phyloP scores from a whole-genome alignment of 2,329 filamentous ascomycete species.

The Curvularia verruculosa region DNA sequence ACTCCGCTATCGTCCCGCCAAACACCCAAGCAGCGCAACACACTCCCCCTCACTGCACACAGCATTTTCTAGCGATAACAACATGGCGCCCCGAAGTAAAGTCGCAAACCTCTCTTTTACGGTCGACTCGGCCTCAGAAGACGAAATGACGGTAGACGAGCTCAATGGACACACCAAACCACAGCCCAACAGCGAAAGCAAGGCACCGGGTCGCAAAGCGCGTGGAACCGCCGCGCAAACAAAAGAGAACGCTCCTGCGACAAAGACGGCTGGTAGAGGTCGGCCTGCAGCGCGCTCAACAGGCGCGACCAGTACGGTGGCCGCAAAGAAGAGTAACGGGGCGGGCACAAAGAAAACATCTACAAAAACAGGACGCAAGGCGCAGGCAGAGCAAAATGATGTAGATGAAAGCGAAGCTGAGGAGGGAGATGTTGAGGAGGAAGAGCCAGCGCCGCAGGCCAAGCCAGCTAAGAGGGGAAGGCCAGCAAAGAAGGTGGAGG shows the following conservation, averaged over 20 bases:
- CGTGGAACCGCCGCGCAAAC: slow-evolving; percentile 41
- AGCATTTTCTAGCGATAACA: slow-evolving; percentile 1
- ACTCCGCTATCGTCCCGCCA: slow-evolving; percentile 13
- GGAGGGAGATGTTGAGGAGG: slow-evolving; percentile 51
- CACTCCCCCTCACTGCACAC: background rate
- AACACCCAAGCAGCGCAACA: slow-evolving; percentile 9
- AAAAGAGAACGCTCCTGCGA: slow-evolving; percentile 29
- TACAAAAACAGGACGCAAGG: slow-evolving; percentile 48
- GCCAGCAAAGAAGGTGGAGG: slow-evolving; percentile 55
- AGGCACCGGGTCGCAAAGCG: slow-evolving; percentile 42
- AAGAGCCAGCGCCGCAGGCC: slow-evolving; percentile 26
- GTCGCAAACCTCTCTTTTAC: slow-evolving; percentile 47
- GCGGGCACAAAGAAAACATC: slow-evolving; percentile 46
- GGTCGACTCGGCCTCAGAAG: slow-evolving; percentile 50
- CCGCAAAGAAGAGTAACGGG: slow-evolving; percentile 47
- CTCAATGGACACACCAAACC: slow-evolving; percentile 47
- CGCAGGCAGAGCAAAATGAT: slow-evolving; percentile 50
- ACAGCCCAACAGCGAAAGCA: slow-evolving; percentile 51
- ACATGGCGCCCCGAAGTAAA: slow-evolving; percentile 44
- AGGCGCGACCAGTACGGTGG: slow-evolving; percentile 42
- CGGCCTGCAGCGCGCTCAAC: slow-evolving; percentile 47
- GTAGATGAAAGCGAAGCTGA: slow-evolving; percentile 52
- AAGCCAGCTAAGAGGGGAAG: slow-evolving; percentile 40
- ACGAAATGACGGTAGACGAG: slow-evolving; percentile 48
- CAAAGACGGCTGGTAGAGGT: slow-evolving; percentile 43